phyloP scores from a whole-genome alignment of 2,329 filamentous ascomycete genomes.

The Dactylonectria estremocensis region DNA sequence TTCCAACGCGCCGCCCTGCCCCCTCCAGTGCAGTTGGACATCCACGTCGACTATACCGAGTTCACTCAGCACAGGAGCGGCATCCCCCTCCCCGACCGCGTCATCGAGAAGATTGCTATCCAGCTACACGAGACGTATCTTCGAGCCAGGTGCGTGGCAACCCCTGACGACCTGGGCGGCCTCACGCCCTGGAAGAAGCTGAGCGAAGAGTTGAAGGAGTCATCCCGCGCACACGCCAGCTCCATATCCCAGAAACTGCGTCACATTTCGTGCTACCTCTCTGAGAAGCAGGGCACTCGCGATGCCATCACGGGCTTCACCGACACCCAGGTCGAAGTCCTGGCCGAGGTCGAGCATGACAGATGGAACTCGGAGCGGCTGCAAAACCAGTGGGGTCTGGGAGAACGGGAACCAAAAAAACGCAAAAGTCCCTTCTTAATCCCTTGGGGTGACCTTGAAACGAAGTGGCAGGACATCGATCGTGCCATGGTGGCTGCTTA shows the following conservation, averaged over 20 bases:
- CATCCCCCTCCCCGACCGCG: not conserved
- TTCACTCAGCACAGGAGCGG: constrained; percentile 5
- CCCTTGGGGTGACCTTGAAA: constrained; percentile 1
- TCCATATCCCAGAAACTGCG: constrained; percentile 7
- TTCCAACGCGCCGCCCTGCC: constrained; percentile 2
- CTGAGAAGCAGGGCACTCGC: constrained; percentile 7
- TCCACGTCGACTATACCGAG: not conserved
- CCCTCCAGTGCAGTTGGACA: constrained; percentile 4
- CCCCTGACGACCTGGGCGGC: not conserved
- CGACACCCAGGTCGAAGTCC: not conserved
- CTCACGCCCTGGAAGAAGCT: not conserved
- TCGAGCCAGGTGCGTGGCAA: not conserved
- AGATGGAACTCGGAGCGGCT: constrained; percentile 8
- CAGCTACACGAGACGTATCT: constrained; percentile 6
- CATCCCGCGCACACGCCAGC: constrained; percentile 4
- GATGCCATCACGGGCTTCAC: not conserved
- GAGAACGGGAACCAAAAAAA: not conserved
- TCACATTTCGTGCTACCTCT: constrained; percentile 3
- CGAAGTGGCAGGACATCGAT: constrained; percentile 5
- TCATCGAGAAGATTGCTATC: not conserved
- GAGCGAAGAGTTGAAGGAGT: not conserved
- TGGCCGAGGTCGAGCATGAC: constrained; percentile 6
- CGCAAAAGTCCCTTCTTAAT: constrained; percentile 10
- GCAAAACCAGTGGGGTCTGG: constrained; percentile 1
- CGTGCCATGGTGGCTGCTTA: constrained; percentile 3